Evolutionary conservation across 371 early-diverging fungal species (phyloP).

Genomic region (Circinella minor): DNA sequence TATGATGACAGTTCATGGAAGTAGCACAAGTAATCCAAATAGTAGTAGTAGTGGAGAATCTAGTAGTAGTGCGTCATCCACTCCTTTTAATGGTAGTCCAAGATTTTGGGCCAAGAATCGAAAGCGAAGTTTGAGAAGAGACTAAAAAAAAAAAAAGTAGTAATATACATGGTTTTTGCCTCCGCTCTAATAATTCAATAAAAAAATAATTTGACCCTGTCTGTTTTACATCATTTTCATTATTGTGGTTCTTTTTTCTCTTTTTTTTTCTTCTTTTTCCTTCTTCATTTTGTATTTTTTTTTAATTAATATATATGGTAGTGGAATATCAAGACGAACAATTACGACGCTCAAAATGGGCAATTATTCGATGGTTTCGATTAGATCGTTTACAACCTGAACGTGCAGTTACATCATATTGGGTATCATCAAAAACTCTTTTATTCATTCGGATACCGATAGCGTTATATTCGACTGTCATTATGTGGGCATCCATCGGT

Average conservation of each 20-base stretch:
- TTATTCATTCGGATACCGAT: constrained; percentile 45
- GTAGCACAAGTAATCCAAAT: constrained; percentile 5
- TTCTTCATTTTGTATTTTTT: not conserved
- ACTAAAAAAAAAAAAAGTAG: not conserved
- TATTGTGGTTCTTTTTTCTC: not conserved
- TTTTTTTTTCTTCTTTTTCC: not conserved
- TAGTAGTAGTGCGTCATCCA: constrained; percentile 18
- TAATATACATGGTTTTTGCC: not conserved
- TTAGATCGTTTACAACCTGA: constrained; percentile 61
- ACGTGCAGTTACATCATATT: constrained; percentile 58
- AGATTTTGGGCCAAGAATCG: constrained; percentile 19
- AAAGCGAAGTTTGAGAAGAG: constrained; percentile 10
- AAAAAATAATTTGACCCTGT: not conserved
- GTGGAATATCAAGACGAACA: constrained; percentile 23
- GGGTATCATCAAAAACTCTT: constrained; percentile 48
- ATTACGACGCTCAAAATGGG: constrained; percentile 26
- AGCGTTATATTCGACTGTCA: constrained; percentile 41
- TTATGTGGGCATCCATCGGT: constrained; percentile 50
- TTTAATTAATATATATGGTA: not conserved
- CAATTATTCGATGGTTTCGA: constrained; percentile 48
- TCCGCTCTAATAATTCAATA: not conserved
- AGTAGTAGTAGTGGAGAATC: constrained; percentile 12
- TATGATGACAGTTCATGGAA: not conserved
- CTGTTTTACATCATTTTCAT: not conserved
- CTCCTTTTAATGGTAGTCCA: constrained; percentile 24